A percentile compares a stretch with the other conserved stretches of the same genome.
These are phyloP conservation scores for Myotisia sp. DNA, from an alignment of 2,329 filamentous ascomycete genomes.

Conservation along the genomic window DNA sequence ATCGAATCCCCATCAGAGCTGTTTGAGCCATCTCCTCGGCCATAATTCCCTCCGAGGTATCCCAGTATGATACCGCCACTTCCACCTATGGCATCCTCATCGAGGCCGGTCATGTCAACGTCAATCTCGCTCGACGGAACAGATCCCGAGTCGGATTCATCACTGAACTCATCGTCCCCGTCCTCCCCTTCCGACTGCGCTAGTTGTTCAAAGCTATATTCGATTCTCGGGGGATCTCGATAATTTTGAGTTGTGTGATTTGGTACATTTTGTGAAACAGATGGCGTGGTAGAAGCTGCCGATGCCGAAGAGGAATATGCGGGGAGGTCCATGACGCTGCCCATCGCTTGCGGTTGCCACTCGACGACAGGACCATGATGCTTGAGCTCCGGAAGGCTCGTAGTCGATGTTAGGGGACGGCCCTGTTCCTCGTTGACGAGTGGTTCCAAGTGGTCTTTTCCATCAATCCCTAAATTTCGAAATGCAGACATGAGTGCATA, in stretches of 20 bases:
- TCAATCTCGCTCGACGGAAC: neutral
- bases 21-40: neutral
- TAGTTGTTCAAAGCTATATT: neutral
- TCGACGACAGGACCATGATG: conserved; percentile 1
- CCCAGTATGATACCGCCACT: neutral
- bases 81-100: neutral
- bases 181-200: conserved; percentile 3
- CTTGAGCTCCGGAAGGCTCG: neutral
- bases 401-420: neutral
- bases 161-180: conserved; percentile 5
- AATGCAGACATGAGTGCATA: conserved; percentile 4
- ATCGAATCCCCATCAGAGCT: neutral
- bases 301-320: conserved; percentile 2
- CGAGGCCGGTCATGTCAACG: neutral
- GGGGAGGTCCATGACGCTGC: neutral
- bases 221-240: neutral
- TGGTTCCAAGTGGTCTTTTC: neutral
- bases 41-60: neutral
- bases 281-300: neutral
- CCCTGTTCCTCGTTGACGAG: too few species aligned
- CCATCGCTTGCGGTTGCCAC: too few species aligned
- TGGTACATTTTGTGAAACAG: neutral
- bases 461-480: neutral
- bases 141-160: neutral
- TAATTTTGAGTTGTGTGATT: neutral